phyloP scores from a whole-genome alignment of 352 stramenopile genomes.

The Phytophthora fragariaefolia region DNA sequence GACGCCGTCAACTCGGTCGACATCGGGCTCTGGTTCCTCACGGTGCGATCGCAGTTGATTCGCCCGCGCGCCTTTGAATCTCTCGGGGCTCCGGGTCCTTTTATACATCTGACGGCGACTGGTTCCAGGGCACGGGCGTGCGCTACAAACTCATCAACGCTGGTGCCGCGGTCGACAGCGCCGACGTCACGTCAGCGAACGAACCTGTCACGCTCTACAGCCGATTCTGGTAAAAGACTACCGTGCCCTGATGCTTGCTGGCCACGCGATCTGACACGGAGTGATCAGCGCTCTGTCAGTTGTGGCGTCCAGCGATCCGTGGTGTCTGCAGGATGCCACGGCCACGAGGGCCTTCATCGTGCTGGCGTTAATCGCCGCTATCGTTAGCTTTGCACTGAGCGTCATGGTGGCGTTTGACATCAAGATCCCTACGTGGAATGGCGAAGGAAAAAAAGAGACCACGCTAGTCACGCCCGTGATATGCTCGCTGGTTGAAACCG shows the following conservation, averaged over 20 bases:
- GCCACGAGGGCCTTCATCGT: constrained; percentile 56
- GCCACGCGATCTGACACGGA: constrained; percentile 1
- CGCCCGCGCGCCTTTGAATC: neutral
- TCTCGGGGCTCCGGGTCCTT: neutral
- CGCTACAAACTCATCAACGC: constrained; percentile 88
- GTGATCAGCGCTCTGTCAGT: constrained; percentile 43
- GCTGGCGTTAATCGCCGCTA: constrained; percentile 58
- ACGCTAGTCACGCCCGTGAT: constrained; percentile 62
- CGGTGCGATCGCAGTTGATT: constrained; percentile 32
- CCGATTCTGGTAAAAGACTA: constrained; percentile 44
- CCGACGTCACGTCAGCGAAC: constrained; percentile 28
- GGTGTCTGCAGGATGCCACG: constrained; percentile 64
- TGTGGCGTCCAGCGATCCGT: constrained; percentile 58
- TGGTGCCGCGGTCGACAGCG: constrained; percentile 48
- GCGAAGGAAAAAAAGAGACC: constrained; percentile 63
- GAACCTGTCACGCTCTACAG: constrained; percentile 41
- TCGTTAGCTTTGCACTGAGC: constrained; percentile 61
- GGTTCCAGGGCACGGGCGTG: constrained; percentile 63
- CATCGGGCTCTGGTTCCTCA: constrained; percentile 74
- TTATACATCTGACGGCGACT: constrained; percentile 3
- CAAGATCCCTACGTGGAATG: constrained; percentile 80
- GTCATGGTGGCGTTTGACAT: constrained; percentile 57
- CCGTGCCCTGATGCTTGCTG: neutral
- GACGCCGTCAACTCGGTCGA: constrained; percentile 79
- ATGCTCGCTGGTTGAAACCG: constrained; percentile 55